A percentile compares a stretch with the other conserved stretches of the same genome.
These are phyloP conservation scores for Akanthomyces uredinophilus DNA, from an alignment of 2,329 filamentous ascomycete genomes.

Conservation along the genomic window DNA sequence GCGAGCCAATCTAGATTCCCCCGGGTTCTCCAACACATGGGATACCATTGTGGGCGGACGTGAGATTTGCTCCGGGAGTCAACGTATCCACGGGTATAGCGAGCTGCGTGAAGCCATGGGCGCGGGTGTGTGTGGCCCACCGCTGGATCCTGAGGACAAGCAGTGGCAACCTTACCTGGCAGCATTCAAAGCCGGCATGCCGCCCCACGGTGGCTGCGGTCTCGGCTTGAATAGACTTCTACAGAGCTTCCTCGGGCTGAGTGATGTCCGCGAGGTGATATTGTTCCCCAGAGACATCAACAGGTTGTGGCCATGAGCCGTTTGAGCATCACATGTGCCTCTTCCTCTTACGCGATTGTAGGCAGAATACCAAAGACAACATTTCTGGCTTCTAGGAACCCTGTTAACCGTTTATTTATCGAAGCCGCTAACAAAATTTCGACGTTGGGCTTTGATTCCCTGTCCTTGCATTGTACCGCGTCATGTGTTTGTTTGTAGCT, in stretches of 20 bases:
- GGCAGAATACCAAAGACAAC: background rate
- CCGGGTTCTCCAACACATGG: conserved; percentile 1
- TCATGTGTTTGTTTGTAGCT: background rate
- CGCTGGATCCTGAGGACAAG: background rate
- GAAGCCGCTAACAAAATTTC: background rate
- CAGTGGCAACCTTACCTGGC: conserved; percentile 8
- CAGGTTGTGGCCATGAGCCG: background rate
- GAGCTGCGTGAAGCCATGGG: background rate
- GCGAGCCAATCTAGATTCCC: background rate
- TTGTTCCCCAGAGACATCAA: background rate
- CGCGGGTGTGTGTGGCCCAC: background rate
- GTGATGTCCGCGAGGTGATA: background rate
- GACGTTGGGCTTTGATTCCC: background rate
- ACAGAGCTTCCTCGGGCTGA: background rate
- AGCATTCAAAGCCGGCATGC: conserved; percentile 2
- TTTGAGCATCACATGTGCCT: background rate
- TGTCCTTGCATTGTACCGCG: background rate
- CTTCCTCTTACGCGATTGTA: background rate
- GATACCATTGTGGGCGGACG: background rate
- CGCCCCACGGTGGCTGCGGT: conserved; percentile 1
- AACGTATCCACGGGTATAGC: background rate
- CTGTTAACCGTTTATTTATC: background rate
- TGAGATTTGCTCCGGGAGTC: conserved; percentile 4
- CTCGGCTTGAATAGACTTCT: background rate
- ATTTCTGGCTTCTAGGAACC: background rate